These are phyloP conservation scores for Adansonia digitata DNA, from an alignment of 345 rosid species.

Conservation along the genomic window DNA sequence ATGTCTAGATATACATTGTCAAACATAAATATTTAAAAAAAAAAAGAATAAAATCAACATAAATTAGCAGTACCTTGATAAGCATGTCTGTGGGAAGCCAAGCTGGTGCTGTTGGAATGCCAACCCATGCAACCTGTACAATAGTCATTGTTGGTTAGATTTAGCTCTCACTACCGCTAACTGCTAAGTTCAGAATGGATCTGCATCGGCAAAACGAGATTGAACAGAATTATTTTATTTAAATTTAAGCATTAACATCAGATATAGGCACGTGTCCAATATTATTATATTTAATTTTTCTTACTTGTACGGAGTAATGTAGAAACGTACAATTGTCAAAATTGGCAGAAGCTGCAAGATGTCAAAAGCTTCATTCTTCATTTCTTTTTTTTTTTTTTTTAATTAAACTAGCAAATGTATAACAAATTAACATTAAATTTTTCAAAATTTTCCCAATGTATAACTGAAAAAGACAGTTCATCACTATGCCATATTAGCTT, in stretches of 20 bases:
- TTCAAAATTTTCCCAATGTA: not conserved
- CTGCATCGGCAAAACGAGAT: not conserved
- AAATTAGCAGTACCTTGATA: slow-evolving; percentile 53
- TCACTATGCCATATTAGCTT: not conserved
- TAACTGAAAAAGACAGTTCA: not conserved
- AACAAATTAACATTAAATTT: not conserved
- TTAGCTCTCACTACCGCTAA: not conserved
- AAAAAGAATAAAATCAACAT: too few relatives aligned
- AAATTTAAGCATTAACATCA: too few relatives aligned
- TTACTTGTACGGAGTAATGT: too few relatives aligned
- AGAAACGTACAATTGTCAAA: not conserved
- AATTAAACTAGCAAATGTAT: not conserved
- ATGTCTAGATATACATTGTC: too few relatives aligned
- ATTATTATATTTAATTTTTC: too few relatives aligned
- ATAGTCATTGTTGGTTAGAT: not conserved
- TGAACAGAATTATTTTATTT: too few relatives aligned
- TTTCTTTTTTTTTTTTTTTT: not conserved
- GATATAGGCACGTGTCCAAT: too few relatives aligned
- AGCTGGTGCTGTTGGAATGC: slow-evolving; percentile 90
- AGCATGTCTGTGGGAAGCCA: slow-evolving; percentile 96
- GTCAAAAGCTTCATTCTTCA: not conserved
- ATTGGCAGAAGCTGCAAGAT: not conserved
- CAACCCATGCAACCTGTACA: slow-evolving; percentile 80
- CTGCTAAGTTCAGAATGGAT: not conserved
- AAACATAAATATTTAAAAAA: too few relatives aligned